A percentile compares a stretch with the other conserved stretches of the same genome.
These are phyloP conservation scores for Pichia californica DNA, from an alignment of 805 yeast genomes.

Conservation along the genomic window DNA sequence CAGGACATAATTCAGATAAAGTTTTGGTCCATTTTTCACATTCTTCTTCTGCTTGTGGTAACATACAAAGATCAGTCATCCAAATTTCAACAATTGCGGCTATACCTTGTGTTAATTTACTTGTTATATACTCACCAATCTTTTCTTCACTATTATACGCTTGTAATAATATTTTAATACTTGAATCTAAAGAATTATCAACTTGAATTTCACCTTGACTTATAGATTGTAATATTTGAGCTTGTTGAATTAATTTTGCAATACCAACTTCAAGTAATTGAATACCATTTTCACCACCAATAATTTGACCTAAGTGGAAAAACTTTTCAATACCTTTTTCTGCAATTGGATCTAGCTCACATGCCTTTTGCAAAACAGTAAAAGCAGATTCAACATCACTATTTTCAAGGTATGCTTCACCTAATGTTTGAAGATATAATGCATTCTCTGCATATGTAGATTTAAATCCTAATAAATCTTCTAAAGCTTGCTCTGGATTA, in stretches of 20 bases:
- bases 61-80: conserved; percentile 98
- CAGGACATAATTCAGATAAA: conserved; percentile 51
- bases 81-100: conserved; percentile 87
- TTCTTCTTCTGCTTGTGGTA: conserved; percentile 72
- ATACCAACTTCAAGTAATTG: conserved; percentile 57
- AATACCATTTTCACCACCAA: conserved; percentile 77
- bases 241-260: conserved; percentile 38
- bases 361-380: conserved; percentile 49
- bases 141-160: conserved; percentile 24
- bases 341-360: conserved; percentile 67
- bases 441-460: conserved; percentile 36
- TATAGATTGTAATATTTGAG: conserved; percentile 14
- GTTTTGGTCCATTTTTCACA: conserved; percentile 68
- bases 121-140: conserved; percentile 36
- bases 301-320: conserved; percentile 83
- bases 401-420: conserved; percentile 73
- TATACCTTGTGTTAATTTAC: conserved; percentile 67
- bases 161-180: conserved; percentile 19
- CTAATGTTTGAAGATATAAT: conserved; percentile 48
- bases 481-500: conserved; percentile 50
- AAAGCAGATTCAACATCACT: conserved; percentile 79
- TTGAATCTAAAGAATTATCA: conserved; percentile 15
- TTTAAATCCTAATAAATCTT: conserved; percentile 35
- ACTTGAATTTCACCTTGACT: conserved; percentile 1
- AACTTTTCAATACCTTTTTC: conserved; percentile 70